phyloP scores from a whole-genome alignment of 2,329 filamentous ascomycete genomes.

The Colletotrichum karsti region DNA sequence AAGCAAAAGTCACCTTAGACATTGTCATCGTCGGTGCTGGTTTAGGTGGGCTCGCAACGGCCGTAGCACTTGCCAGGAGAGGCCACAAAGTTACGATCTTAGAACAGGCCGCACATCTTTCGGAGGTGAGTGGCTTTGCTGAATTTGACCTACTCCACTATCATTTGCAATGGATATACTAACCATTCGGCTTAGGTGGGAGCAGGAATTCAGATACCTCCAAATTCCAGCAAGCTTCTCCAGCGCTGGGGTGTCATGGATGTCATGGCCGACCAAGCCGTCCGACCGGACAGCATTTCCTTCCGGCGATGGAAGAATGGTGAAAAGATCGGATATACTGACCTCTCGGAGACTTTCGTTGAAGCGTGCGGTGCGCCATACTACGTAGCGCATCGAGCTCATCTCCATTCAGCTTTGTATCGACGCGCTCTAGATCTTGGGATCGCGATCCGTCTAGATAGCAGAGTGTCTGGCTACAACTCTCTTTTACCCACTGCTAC shows the following conservation, averaged over 20 bases:
- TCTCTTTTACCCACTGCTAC: constrained; percentile 31
- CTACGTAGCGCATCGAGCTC: constrained; percentile 44
- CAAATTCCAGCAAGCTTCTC: constrained; percentile 30
- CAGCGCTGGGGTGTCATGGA: constrained; percentile 31
- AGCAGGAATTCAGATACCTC: constrained; percentile 31
- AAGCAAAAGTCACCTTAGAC: background rate
- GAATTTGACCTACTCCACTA: background rate
- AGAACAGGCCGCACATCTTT: constrained; percentile 20
- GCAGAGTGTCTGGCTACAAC: constrained; percentile 35
- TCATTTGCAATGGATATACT: background rate
- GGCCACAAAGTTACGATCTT: constrained; percentile 28
- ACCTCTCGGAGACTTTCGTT: constrained; percentile 33
- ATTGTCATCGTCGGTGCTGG: constrained; percentile 28
- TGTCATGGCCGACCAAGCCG: constrained; percentile 33
- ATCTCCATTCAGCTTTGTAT: constrained; percentile 42
- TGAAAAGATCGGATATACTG: constrained; percentile 30
- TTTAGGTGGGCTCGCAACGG: constrained; percentile 26
- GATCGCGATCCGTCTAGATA: constrained; percentile 33
- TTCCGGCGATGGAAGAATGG: constrained; percentile 38
- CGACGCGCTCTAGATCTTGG: constrained; percentile 36
- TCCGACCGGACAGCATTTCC: constrained; percentile 30
- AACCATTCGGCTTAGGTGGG: constrained; percentile 14
- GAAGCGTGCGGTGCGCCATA: constrained; percentile 40
- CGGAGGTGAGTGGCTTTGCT: background rate
- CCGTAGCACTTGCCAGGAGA: constrained; percentile 18